Evolutionary conservation across 2,329 filamentous ascomycete genomes (phyloP), one percentile per base, ranked within the genome.

Genomic region (Neonectria coccinea): DNA sequence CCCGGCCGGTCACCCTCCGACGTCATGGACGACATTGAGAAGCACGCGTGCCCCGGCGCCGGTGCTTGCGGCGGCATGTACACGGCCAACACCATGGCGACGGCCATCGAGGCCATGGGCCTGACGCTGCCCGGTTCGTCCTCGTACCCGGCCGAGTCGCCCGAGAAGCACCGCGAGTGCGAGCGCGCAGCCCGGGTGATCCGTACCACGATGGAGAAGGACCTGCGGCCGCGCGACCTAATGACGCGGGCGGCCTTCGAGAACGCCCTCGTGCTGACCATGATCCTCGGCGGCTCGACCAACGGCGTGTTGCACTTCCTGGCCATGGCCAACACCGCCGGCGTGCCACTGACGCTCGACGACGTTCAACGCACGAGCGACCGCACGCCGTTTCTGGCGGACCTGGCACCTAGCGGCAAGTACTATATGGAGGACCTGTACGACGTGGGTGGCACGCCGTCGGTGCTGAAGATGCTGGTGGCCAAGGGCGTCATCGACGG

Each of bases 11-110:
- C 84, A 1, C 87, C 91, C 56, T 88, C 89, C 62, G 92, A 97
- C 72, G 92, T 97, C 60, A 88, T 97, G 82, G 88, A 91, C 29
- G 95, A 97, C 76, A 88, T 97, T 53, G 92, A 94, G 81, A 84
- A 83, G 67, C 86, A 96, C 74, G 90, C 93, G 2, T 97, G 94
- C 62, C 80, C 80, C 48, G 79, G 80, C 31, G 75, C 77, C 14
- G 91, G 91, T 25, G 91, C 91, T 33, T 94, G 91, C 72, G 91
- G 91, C 66, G 91, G 91, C 65, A 93, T 97, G 93, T 97, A 93
- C 81, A 97, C 93, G 1, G 93, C 93, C 61, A 97, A 97, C 80
- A 97, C 93, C 14, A 94, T 97, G 92, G 92, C 92, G 2, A 94
- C 91, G 0, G 92, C 92, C 16, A 94, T 97, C 68, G 93, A 97